Evolutionary conservation across 805 yeast species (phyloP).

Genomic region (Metschnikowia reukaufii): DNA sequence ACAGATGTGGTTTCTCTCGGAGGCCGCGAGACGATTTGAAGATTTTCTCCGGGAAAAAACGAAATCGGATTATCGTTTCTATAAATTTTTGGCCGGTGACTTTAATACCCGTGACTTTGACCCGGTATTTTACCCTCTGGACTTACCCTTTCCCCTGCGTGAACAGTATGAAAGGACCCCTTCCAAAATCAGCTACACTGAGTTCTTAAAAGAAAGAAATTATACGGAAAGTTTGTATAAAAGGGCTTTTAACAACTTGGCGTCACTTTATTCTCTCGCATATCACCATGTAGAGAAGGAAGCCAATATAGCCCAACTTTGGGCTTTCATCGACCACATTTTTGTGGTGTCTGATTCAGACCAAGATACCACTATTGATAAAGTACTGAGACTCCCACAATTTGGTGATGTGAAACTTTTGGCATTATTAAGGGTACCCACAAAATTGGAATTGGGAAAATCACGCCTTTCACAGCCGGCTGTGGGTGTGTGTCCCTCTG

Average conservation of each 20-base stretch:
- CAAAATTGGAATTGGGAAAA: neutral
- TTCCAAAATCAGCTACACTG: neutral
- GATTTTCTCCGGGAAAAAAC: neutral
- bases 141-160: neutral
- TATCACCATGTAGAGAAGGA: neutral
- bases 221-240: neutral
- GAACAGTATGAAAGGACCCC: neutral
- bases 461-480: neutral
- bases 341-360: neutral
- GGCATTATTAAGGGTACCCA: neutral
- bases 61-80: neutral
- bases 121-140: neutral
- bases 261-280: neutral
- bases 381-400: neutral
- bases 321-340: conserved; percentile 3
- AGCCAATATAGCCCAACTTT: neutral
- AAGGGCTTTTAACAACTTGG: neutral
- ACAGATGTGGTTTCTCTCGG: neutral
- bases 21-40: neutral
- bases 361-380: neutral
- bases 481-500: neutral
- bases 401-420: neutral
- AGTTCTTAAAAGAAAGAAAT: neutral
- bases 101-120: conserved; percentile 2
- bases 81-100: conserved; percentile 5